These are phyloP conservation scores for Picea abies DNA, from an alignment of 83 land plant genomes.

Conservation along the genomic window DNA sequence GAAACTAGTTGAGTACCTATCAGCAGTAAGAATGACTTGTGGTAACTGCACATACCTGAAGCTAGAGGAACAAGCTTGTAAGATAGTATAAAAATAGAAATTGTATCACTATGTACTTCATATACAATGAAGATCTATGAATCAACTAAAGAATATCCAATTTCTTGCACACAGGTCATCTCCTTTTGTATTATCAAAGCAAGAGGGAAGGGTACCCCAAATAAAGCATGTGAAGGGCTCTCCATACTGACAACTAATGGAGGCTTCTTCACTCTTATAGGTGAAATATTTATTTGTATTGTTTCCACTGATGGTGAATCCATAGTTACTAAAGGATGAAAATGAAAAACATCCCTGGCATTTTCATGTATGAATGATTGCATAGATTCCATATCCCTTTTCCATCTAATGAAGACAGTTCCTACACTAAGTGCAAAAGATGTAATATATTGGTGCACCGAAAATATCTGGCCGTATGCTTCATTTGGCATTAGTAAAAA, in stretches of 20 bases:
- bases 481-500: conserved; percentile 46
- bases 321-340: neutral
- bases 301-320: neutral
- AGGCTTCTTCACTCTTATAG: conserved; percentile 67
- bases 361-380: neutral
- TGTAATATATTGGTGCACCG: conserved; percentile 48
- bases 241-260: conserved; percentile 66
- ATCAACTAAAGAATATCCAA: too few relatives aligned
- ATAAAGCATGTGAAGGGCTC: conserved; percentile 84
- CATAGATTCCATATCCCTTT: conserved; percentile 31
- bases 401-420: conserved; percentile 64
- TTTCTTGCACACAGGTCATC: too few relatives aligned
- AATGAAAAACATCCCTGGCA: neutral
- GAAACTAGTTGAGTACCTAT: too few relatives aligned
- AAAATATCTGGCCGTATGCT: conserved; percentile 66
- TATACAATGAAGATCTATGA: too few relatives aligned
- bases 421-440: conserved; percentile 49
- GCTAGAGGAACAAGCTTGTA: too few relatives aligned
- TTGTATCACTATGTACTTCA: too few relatives aligned
- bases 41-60: too few relatives aligned
- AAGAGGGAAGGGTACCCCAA: conserved; percentile 77
- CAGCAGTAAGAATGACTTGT: too few relatives aligned
- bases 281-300: conserved; percentile 50
- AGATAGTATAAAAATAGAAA: too few relatives aligned
- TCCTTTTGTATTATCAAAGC: too few relatives aligned